Base-by-base conservation (phyloP, 2,329 filamentous ascomycete species). In the Falciphora oryzae region DNA sequence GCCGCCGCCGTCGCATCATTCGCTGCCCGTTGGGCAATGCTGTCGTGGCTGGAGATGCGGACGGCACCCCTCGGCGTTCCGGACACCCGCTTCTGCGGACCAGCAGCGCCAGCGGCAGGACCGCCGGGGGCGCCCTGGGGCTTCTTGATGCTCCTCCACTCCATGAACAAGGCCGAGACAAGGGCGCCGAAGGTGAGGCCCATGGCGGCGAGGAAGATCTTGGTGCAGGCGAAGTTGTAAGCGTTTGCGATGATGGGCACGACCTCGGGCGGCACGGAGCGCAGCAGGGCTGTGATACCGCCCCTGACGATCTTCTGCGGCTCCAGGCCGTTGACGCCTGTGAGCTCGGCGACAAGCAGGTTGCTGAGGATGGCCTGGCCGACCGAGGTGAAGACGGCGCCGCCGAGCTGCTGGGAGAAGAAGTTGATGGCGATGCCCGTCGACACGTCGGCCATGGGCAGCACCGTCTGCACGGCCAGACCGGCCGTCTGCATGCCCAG, bases 101-200 rank as follows among this genome's bases (percentile, higher is more conserved):
- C 28, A 27, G 11, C 28, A 2, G 35, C 38, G 13, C 38, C 28
- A 29, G 38, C 64, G 22, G 57, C 63, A 18, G 66, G 62, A 8
- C 38, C 63, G 11, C 32, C 35, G 7, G 64, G 65, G 4, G 68
- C 68, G 28, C 69, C 66, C 62, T 67, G 70, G 0, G 67, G 71
- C 70, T 84, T 85, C 79, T 90, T 90, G 70, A 91, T 86, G 68
- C 78, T 87, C 72, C 79, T 85, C 89, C 89, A 91, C 73, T 90
- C 83, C 68, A 91, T 82, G 28, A 81, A 81, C 2, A 83, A 70
- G 0, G 84, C 81, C 10, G 83, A 85, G 13, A 88, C n/a, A 8
- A 90, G 77, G 14, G 83, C 83, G 2, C 83, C 71, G 7, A 81
- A 74, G 0, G 82, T 79, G 66, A 89, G 75, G 0, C 83, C 88